Conservation (phyloP, 192 early-diverging fungal species). For the Polychytrium aggregatum region DNA sequence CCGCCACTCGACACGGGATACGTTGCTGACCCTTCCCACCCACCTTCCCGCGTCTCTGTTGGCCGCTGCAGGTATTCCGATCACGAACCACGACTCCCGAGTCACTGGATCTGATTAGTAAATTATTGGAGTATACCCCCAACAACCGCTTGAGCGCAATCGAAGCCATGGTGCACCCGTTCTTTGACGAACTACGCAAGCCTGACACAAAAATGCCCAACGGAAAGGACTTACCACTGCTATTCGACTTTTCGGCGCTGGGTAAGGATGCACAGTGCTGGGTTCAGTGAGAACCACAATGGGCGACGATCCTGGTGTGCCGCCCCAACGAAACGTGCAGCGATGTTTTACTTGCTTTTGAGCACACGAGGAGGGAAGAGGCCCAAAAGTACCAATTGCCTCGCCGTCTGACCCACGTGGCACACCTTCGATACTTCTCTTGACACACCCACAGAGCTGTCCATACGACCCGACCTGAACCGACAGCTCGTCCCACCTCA, state of each 20-base stretch:
- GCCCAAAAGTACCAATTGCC: background rate
- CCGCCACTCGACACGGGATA: background rate
- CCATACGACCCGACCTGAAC: constrained; percentile 74
- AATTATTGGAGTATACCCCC: constrained; percentile 87
- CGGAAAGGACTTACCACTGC: constrained; percentile 70
- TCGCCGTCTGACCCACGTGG: background rate
- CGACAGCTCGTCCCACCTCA: constrained; percentile 73
- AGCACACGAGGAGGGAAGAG: background rate
- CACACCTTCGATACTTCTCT: background rate
- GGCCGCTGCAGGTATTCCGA: constrained; percentile 58
- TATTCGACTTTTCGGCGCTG: constrained; percentile 82
- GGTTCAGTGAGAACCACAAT: background rate
- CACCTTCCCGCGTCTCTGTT: background rate
- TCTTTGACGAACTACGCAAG: constrained; percentile 93
- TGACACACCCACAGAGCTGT: constrained; percentile 54
- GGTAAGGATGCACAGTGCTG: constrained; percentile 29
- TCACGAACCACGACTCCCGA: constrained; percentile 68
- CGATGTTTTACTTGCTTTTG: background rate
- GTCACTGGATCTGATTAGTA: constrained; percentile 75
- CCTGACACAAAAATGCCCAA: constrained; percentile 72
- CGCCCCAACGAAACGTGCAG: background rate
- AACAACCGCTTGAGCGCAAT: constrained; percentile 66
- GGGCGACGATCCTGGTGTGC: background rate
- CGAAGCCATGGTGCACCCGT: constrained; percentile 86
- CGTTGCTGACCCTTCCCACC: background rate